Conservation (phyloP, 441 rosid species). For the Breynia disticha region DNA sequence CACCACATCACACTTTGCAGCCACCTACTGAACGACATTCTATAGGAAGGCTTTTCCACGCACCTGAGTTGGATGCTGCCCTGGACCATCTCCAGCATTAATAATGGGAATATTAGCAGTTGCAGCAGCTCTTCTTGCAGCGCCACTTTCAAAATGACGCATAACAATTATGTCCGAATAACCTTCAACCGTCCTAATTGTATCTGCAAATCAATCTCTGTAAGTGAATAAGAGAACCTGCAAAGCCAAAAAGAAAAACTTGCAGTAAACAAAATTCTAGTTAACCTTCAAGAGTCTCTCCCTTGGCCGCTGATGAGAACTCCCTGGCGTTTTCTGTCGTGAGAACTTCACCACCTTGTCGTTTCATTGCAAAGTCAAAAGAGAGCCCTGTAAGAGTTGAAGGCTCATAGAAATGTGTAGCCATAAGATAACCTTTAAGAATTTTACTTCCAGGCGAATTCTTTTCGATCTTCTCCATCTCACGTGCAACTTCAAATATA, state of each 20-base stretch:
- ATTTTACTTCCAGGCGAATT: slow-evolving; percentile 64
- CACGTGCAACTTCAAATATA: slow-evolving; percentile 71
- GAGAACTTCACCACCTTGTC: slow-evolving; percentile 87
- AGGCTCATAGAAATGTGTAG: slow-evolving; percentile 92
- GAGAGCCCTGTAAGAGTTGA: slow-evolving; percentile 95
- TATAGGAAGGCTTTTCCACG: neutral
- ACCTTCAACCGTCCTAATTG: slow-evolving; percentile 88
- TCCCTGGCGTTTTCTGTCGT: slow-evolving; percentile 97
- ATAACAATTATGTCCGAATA: slow-evolving; percentile 86
- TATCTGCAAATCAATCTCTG: slow-evolving; percentile 42
- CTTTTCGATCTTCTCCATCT: slow-evolving; percentile 77
- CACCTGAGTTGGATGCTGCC: slow-evolving; percentile 97
- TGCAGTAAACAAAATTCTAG: neutral
- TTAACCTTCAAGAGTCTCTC: slow-evolving; percentile 95
- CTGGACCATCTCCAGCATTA: slow-evolving; percentile 99
- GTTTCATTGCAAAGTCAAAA: slow-evolving; percentile 94
- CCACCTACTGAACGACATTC: slow-evolving; percentile 29
- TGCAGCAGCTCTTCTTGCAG: slow-evolving; percentile 85
- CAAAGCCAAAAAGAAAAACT: neutral
- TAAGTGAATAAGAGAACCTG: neutral
- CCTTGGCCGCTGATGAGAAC: slow-evolving; percentile 94
- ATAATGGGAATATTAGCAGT: slow-evolving; percentile 80
- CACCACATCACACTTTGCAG: slow-evolving; percentile 74
- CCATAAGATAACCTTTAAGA: slow-evolving; percentile 86
- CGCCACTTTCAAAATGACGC: slow-evolving; percentile 96